phyloP scores from a whole-genome alignment of 2,329 filamentous ascomycete genomes.

The Knufia petricola region DNA sequence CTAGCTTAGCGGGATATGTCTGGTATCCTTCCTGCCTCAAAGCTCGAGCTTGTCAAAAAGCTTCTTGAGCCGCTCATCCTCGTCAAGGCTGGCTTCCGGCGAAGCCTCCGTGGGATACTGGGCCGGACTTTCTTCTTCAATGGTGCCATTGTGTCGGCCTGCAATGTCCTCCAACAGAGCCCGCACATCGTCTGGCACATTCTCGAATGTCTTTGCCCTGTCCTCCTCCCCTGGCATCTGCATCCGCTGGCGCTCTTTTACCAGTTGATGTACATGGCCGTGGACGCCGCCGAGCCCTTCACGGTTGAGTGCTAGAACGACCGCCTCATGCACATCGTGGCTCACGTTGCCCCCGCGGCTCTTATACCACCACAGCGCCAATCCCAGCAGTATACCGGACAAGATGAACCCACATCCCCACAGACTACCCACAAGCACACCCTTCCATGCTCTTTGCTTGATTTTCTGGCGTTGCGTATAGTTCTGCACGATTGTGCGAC shows the following conservation, averaged over 20 bases:
- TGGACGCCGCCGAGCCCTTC: not conserved
- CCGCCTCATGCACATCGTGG: conserved; percentile 3
- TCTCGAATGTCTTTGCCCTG: not conserved
- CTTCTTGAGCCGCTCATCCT: conserved; percentile 1
- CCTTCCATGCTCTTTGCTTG: conserved; percentile 8
- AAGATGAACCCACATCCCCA: conserved; percentile 4
- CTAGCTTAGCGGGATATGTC: not conserved
- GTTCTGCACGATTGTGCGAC: conserved; percentile 4
- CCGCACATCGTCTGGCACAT: conserved; percentile 5
- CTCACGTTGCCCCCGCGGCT: not conserved
- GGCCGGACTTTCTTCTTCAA: not conserved
- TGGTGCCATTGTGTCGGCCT: not conserved
- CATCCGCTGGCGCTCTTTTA: not conserved
- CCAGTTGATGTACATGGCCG: not conserved
- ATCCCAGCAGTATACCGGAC: conserved; percentile 1
- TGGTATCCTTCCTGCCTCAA: not conserved
- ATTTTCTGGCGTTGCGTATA: conserved; percentile 3
- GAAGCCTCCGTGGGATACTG: not conserved
- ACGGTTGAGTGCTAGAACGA: not conserved
- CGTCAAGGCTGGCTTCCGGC: not conserved
- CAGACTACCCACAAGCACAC: conserved; percentile 3
- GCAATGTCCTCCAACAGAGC: conserved; percentile 5
- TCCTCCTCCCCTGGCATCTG: not conserved
- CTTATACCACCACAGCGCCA: conserved; percentile 6
- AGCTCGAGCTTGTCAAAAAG: conserved; percentile 7